These are phyloP conservation scores for Nakaseomyces nivariensis DNA, from an alignment of 1,139 yeast species.

Conservation along the genomic window DNA sequence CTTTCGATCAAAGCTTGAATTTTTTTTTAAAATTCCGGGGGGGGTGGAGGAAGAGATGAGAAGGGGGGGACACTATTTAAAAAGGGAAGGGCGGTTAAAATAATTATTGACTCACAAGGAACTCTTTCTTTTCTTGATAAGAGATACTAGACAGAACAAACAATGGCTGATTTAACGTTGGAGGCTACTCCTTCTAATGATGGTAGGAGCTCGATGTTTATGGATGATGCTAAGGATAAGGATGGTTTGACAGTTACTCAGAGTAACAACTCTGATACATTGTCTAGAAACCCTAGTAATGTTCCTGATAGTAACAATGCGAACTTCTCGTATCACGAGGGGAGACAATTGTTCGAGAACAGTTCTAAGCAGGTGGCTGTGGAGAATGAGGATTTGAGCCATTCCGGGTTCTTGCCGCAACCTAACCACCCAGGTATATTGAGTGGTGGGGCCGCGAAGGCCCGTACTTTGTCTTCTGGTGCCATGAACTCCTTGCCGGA, in stretches of 20 bases:
- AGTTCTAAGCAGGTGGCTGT: conserved; percentile 27
- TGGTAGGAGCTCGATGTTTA: conserved; percentile 4
- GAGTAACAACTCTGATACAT: conserved; percentile 7
- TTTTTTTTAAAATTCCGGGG: too few relatives aligned
- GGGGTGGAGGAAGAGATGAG: too few relatives aligned
- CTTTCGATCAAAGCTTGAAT: too few relatives aligned
- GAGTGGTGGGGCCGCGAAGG: neutral
- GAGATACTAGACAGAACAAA: too few relatives aligned
- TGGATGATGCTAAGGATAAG: conserved; percentile 13
- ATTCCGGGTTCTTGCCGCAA: conserved; percentile 12
- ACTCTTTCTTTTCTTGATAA: too few relatives aligned
- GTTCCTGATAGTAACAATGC: conserved; percentile 12
- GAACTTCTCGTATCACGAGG: conserved; percentile 28
- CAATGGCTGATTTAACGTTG: conserved; percentile 3
- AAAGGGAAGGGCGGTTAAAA: too few relatives aligned
- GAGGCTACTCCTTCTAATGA: conserved; percentile 5
- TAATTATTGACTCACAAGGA: too few relatives aligned
- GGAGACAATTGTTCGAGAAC: conserved; percentile 24
- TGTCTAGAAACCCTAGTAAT: conserved; percentile 10
- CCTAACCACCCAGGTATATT: conserved; percentile 7
- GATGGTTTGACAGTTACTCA: conserved; percentile 14
- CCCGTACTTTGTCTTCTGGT: conserved; percentile 22
- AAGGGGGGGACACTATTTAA: too few relatives aligned
- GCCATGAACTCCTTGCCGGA: conserved; percentile 25
- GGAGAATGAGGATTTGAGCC: conserved; percentile 11